Evolutionary conservation across 192 early-diverging fungal genomes (phyloP).

Genomic region (Allomyces macrogynus): DNA sequence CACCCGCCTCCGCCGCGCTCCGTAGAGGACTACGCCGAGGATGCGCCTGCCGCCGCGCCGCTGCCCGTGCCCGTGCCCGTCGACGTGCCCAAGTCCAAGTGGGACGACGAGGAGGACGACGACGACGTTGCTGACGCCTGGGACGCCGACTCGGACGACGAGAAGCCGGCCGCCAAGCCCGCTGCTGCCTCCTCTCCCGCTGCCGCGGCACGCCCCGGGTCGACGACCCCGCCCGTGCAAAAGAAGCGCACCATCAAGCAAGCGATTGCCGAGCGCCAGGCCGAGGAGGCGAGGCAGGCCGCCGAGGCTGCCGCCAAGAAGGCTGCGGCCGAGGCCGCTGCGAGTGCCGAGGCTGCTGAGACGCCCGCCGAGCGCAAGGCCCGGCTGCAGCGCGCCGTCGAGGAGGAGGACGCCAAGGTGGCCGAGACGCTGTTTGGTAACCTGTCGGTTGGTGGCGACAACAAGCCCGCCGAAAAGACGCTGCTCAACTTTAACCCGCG

Average conservation of each 20-base stretch:
- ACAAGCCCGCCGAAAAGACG: neutral
- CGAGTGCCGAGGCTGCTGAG: neutral
- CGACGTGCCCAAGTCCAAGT: neutral
- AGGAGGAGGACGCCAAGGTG: neutral
- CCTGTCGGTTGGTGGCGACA: neutral
- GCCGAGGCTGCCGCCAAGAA: neutral
- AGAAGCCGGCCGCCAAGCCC: neutral
- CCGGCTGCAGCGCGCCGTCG: neutral
- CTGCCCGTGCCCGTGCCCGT: neutral
- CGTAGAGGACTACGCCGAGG: neutral
- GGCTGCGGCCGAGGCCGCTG: neutral
- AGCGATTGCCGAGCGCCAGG: neutral
- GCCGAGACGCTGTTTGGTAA: neutral
- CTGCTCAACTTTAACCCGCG: neutral
- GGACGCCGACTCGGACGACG: neutral
- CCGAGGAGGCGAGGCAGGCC: neutral
- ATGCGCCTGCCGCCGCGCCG: neutral
- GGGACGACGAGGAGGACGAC: neutral
- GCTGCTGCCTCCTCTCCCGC: neutral
- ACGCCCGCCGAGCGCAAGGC: neutral
- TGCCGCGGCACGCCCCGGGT: neutral
- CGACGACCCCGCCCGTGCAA: neutral
- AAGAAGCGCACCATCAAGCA: neutral
- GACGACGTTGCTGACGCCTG: neutral
- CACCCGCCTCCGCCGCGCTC: too few species aligned